A percentile compares a stretch with the other conserved stretches of the same genome.
These are phyloP conservation scores for Mortierella sp. DNA, from an alignment of 371 early-diverging fungal genomes.

Conservation along the genomic window DNA sequence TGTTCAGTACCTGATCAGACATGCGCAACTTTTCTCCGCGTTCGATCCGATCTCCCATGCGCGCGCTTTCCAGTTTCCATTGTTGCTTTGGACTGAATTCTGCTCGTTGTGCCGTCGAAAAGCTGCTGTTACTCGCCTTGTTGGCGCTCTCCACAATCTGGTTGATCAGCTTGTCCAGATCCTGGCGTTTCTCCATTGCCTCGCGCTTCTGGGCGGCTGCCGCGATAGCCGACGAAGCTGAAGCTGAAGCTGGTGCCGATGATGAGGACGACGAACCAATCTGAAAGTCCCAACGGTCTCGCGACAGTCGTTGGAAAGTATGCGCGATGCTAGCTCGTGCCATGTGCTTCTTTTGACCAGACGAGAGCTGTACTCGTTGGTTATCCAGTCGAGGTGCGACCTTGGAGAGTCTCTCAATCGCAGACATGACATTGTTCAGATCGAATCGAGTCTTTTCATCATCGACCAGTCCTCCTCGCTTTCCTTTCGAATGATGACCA, in stretches of 20 bases:
- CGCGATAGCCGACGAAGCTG: constrained; percentile 1
- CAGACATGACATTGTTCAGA: constrained; percentile 60
- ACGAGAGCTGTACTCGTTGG: constrained; percentile 58
- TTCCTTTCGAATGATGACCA: not conserved
- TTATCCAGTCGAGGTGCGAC: constrained; percentile 62
- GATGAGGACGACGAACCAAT: constrained; percentile 39
- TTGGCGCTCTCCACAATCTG: constrained; percentile 43
- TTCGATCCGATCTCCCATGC: constrained; percentile 35
- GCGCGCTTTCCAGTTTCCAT: constrained; percentile 47
- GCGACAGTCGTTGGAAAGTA: constrained; percentile 55
- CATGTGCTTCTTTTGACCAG: constrained; percentile 26
- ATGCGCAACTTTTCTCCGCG: constrained; percentile 46
- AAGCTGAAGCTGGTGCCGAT: constrained; percentile 6
- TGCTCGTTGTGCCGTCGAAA: constrained; percentile 20
- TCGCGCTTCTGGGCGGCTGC: constrained; percentile 2
- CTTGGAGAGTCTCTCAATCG: constrained; percentile 59
- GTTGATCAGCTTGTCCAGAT: constrained; percentile 44
- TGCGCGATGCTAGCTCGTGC: constrained; percentile 28
- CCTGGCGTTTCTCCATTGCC: constrained; percentile 9
- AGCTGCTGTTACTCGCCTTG: constrained; percentile 10
- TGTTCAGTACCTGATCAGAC: constrained; percentile 28
- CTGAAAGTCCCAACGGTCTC: constrained; percentile 52
- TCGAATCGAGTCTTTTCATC: constrained; percentile 57
- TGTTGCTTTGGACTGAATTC: constrained; percentile 43
- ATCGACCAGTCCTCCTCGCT: constrained; percentile 3